Evolutionary conservation across 129 eudicot genomes (phyloP).

Genomic region (Solidago caesia): DNA sequence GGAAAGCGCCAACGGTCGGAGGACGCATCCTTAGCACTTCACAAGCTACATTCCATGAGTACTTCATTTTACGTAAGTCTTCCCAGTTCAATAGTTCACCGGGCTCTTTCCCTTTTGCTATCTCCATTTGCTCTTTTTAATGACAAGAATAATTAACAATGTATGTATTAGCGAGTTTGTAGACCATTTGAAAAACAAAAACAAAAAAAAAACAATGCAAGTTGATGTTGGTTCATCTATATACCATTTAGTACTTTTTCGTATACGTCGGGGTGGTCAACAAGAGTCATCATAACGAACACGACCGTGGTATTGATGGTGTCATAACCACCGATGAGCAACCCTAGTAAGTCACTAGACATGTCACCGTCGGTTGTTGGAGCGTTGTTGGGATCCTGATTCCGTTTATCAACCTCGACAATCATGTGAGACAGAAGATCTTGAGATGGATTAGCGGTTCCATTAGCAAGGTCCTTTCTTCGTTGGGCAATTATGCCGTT

Average conservation of each 20-base stretch:
- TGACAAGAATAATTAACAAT: background rate
- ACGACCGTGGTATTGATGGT: slow-evolving; percentile 45
- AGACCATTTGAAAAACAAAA: no score
- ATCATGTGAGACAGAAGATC: slow-evolving; percentile 42
- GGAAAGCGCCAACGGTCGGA: slow-evolving; percentile 41
- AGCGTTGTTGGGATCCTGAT: slow-evolving; percentile 24
- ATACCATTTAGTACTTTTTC: slow-evolving; percentile 36
- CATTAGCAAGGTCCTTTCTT: slow-evolving; percentile 38
- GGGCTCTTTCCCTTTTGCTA: slow-evolving; percentile 25
- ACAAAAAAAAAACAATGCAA: background rate
- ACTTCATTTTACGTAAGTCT: slow-evolving; percentile 38
- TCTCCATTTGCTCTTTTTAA: slow-evolving; percentile 39
- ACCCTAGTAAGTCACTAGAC: slow-evolving; percentile 39
- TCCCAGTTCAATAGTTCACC: slow-evolving; percentile 37
- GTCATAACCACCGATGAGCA: slow-evolving; percentile 43
- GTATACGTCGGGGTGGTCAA: slow-evolving; percentile 44
- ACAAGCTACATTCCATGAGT: slow-evolving; percentile 45
- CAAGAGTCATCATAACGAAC: slow-evolving; percentile 42
- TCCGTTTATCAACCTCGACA: slow-evolving; percentile 35
- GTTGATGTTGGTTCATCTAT: background rate
- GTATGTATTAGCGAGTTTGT: background rate
- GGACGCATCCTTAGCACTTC: slow-evolving; percentile 43
- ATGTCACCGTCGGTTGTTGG: slow-evolving; percentile 40
- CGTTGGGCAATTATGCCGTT: slow-evolving; percentile 32
- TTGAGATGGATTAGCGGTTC: slow-evolving; percentile 33